Percentiles rank a stretch among this genome's conserved stretches.
phyloP scores from a whole-genome alignment of 192 early-diverging fungal species.

The Podila epigama region DNA sequence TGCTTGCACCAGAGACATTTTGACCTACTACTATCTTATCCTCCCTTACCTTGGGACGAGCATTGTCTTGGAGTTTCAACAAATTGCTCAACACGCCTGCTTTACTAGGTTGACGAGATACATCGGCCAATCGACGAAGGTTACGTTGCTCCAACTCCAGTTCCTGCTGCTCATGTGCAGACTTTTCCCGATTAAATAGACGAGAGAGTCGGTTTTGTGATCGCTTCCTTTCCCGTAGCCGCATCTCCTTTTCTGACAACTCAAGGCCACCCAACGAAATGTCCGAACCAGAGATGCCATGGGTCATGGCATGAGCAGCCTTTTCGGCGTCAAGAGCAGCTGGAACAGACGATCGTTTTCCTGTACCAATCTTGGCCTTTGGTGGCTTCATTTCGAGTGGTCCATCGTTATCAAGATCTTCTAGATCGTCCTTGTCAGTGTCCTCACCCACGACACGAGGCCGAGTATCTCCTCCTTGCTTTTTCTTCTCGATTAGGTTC shows the following conservation, averaged over 20 bases:
- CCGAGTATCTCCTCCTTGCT: background rate
- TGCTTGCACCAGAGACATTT: background rate
- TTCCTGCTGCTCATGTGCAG: too few species aligned
- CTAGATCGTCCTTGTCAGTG: conserved; percentile 3
- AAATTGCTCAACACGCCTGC: conserved; percentile 56
- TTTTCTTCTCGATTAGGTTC: conserved; percentile 29
- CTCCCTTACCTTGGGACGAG: conserved; percentile 14
- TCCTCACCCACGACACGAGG: background rate
- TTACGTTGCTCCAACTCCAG: background rate
- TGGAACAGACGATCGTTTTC: background rate
- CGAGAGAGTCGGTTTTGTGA: conserved; percentile 24
- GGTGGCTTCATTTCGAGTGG: conserved; percentile 22
- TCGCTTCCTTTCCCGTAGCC: conserved; percentile 8
- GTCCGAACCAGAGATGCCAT: conserved; percentile 6
- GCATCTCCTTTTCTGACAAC: background rate
- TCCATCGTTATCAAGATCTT: conserved; percentile 11
- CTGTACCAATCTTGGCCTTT: background rate
- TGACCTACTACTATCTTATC: too few species aligned
- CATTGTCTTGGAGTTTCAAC: conserved; percentile 47
- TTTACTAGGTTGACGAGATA: conserved; percentile 26
- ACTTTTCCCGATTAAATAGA: conserved; percentile 13
- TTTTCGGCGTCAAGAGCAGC: conserved; percentile 13
- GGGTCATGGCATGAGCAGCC: background rate
- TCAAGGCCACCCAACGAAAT: conserved; percentile 5
- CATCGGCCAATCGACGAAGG: background rate